Percentiles rank a stretch among this genome's conserved stretches.
Conservation (phyloP, 352 stramenopile species). For the Globisporangium middletonii region DNA sequence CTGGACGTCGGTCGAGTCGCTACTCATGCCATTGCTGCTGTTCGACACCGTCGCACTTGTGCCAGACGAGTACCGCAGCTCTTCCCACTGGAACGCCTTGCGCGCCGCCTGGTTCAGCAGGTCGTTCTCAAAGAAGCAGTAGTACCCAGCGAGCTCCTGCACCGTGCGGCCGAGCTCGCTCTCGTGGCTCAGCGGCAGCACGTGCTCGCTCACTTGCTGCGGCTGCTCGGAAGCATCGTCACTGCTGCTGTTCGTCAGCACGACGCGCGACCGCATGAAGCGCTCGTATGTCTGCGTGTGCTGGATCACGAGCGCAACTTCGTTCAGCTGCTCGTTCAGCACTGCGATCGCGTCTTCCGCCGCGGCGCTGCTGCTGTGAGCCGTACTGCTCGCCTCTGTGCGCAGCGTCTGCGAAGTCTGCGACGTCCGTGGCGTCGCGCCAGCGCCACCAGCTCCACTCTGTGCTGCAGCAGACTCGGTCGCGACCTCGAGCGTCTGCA, state of each 20-base stretch:
- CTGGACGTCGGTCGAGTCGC: conserved; percentile 15
- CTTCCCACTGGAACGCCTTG: conserved; percentile 85
- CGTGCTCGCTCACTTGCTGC: neutral
- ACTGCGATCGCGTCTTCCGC: conserved; percentile 54
- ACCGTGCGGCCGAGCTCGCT: conserved; percentile 78
- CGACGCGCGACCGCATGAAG: conserved; percentile 74
- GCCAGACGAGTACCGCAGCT: conserved; percentile 58
- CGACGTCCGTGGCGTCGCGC: neutral
- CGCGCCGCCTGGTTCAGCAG: conserved; percentile 63
- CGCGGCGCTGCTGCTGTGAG: conserved; percentile 6
- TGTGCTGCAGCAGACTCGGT: neutral
- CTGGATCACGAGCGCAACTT: conserved; percentile 81
- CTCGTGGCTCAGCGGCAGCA: conserved; percentile 54
- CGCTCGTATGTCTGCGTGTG: conserved; percentile 87
- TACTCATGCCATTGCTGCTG: neutral
- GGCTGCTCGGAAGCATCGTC: conserved; percentile 2
- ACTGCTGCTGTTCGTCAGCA: conserved; percentile 2
- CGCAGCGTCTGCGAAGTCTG: conserved; percentile 5
- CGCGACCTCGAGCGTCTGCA: conserved; percentile 25
- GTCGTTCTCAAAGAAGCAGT: conserved; percentile 85
- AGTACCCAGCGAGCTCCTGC: conserved; percentile 79
- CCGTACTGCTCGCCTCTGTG: conserved; percentile 1
- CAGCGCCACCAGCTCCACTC: neutral
- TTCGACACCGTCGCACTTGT: neutral
- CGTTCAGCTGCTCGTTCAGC: conserved; percentile 85